phyloP scores from a whole-genome alignment of 2,329 filamentous ascomycete species.

The Penicillium sp. region DNA sequence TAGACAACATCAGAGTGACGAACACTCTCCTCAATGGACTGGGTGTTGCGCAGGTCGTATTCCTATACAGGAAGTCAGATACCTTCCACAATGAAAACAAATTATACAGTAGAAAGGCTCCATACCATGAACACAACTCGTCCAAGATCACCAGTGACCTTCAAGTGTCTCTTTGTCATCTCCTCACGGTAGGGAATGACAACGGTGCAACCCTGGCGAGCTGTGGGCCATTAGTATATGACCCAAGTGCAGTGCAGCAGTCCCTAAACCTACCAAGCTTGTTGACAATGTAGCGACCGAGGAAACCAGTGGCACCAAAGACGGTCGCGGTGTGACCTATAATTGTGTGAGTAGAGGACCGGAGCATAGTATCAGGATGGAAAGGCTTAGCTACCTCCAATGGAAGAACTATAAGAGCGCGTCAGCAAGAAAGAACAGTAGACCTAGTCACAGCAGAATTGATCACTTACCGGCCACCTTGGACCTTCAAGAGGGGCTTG shows the following conservation, averaged over 20 bases:
- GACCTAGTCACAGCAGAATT: constrained; percentile 11
- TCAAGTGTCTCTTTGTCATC: constrained; percentile 95
- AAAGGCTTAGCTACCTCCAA: constrained; percentile 65
- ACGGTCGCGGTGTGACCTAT: constrained; percentile 93
- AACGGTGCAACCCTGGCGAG: constrained; percentile 89
- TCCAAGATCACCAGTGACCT: constrained; percentile 91
- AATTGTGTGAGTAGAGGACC: constrained; percentile 27
- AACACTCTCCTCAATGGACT: constrained; percentile 94
- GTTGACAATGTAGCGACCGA: constrained; percentile 97
- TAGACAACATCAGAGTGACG: constrained; percentile 97
- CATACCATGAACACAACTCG: constrained; percentile 78
- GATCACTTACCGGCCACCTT: constrained; percentile 76
- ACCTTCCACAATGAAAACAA: not conserved
- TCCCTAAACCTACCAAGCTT: constrained; percentile 64
- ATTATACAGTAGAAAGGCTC: not conserved
- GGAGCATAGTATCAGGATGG: constrained; percentile 17
- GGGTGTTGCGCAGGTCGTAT: constrained; percentile 90
- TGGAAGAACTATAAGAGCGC: constrained; percentile 62
- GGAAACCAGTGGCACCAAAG: constrained; percentile 93
- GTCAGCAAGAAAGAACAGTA: constrained; percentile 23
- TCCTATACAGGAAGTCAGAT: constrained; percentile 56
- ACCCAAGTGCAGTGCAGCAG: not conserved
- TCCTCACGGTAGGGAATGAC: constrained; percentile 93
- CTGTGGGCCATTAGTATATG: constrained; percentile 50
- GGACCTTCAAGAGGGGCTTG: constrained; percentile 85